A percentile compares a stretch with the other conserved stretches of the same genome.
phyloP scores from a whole-genome alignment of 2,329 filamentous ascomycete species.

The Pseudocercospora cruenta region DNA sequence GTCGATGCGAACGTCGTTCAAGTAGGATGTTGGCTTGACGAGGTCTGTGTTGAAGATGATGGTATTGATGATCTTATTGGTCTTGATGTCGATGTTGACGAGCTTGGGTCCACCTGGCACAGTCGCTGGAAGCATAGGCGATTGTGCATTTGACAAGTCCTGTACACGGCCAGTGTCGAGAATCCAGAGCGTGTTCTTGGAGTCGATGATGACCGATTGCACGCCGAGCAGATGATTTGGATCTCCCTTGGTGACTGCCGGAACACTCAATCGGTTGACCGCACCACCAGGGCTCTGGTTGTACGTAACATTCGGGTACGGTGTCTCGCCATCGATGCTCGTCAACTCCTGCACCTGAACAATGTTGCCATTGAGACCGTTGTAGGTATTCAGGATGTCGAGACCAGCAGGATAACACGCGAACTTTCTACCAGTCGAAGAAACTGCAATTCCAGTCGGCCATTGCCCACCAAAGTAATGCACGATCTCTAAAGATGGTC shows the following conservation, averaged over 20 bases:
- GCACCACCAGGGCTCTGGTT: constrained; percentile 52
- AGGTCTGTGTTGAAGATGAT: constrained; percentile 52
- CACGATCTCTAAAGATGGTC: constrained; percentile 20
- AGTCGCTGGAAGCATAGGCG: constrained; percentile 44
- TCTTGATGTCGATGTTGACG: constrained; percentile 49
- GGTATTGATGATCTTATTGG: constrained; percentile 49
- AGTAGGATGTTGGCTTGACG: constrained; percentile 50
- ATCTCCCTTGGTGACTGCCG: constrained; percentile 45
- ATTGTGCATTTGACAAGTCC: constrained; percentile 39
- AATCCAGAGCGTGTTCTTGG: constrained; percentile 54
- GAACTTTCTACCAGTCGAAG: constrained; percentile 52
- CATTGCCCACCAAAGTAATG: constrained; percentile 50
- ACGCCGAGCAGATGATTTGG: constrained; percentile 52
- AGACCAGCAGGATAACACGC: constrained; percentile 50
- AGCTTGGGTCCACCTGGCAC: constrained; percentile 53
- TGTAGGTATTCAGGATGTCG: constrained; percentile 41
- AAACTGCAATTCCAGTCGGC: constrained; percentile 53
- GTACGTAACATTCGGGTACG: constrained; percentile 45
- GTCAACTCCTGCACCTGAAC: constrained; percentile 49
- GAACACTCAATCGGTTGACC: constrained; percentile 51
- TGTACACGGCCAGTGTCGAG: constrained; percentile 53
- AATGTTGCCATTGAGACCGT: constrained; percentile 44
- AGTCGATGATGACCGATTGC: constrained; percentile 54
- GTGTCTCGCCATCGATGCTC: constrained; percentile 43
- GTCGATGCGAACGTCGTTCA: constrained; percentile 57